Conservation (phyloP, 345 rosid genomes). For the Populus simonii region DNA sequence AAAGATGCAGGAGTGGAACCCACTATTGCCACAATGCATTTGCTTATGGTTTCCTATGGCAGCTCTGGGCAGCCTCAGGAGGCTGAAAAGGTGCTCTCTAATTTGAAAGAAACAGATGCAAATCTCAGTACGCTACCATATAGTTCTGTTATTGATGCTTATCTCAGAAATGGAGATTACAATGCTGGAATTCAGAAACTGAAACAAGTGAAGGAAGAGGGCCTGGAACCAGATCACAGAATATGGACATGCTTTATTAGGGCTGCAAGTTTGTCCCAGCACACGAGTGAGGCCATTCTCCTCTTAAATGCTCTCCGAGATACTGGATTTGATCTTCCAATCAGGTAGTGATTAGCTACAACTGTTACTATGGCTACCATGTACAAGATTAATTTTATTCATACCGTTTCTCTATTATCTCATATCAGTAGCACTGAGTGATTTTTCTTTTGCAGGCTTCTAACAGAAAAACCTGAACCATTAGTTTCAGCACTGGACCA, state of each 20-base stretch:
- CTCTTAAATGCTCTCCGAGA: slow-evolving; percentile 66
- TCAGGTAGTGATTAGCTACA: slow-evolving; percentile 48
- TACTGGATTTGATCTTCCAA: slow-evolving; percentile 77
- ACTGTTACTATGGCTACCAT: not conserved
- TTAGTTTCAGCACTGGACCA: slow-evolving; percentile 66
- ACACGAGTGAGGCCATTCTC: slow-evolving; percentile 49
- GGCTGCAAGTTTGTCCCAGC: slow-evolving; percentile 71
- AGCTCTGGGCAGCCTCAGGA: slow-evolving; percentile 82
- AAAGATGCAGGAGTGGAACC: slow-evolving; percentile 80
- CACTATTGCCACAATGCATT: slow-evolving; percentile 83
- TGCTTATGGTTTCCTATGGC: slow-evolving; percentile 91
- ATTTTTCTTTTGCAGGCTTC: slow-evolving; percentile 51
- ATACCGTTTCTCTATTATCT: not conserved
- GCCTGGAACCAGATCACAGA: slow-evolving; percentile 77
- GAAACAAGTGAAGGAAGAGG: slow-evolving; percentile 67
- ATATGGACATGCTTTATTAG: slow-evolving; percentile 95
- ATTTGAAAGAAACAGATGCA: slow-evolving; percentile 62
- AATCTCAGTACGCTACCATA: slow-evolving; percentile 71
- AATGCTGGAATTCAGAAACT: slow-evolving; percentile 68
- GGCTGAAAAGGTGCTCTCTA: slow-evolving; percentile 74
- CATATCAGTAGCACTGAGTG: slow-evolving; percentile 2
- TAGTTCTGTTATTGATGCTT: slow-evolving; percentile 86
- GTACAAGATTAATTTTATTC: not conserved
- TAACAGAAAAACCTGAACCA: slow-evolving; percentile 52
- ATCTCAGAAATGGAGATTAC: slow-evolving; percentile 70